Evolutionary conservation across 2,329 filamentous ascomycete species (phyloP).

Genomic region (Fusarium torreyae): DNA sequence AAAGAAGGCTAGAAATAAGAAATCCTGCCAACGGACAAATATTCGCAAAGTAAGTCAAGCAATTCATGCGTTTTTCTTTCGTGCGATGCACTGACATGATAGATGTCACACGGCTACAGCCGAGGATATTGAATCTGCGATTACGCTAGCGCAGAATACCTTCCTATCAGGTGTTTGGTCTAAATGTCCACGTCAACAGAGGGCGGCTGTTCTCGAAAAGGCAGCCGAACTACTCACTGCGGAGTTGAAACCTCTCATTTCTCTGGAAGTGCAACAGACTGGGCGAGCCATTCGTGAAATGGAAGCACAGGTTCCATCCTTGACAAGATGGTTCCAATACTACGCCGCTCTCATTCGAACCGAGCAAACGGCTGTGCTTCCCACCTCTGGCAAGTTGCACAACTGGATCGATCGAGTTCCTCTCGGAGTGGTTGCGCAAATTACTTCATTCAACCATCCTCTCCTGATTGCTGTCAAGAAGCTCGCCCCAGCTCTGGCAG

Average conservation of each 20-base stretch:
- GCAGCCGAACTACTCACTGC: slow-evolving; percentile 68
- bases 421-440: slow-evolving; percentile 70
- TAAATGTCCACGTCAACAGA: slow-evolving; percentile 67
- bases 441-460: slow-evolving; percentile 73
- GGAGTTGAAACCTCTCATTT: slow-evolving; percentile 70
- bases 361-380: slow-evolving; percentile 76
- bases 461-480: slow-evolving; percentile 73
- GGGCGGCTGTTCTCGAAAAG: slow-evolving; percentile 74
- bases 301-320: slow-evolving; percentile 76
- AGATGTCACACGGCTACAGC: slow-evolving; percentile 51
- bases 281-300: slow-evolving; percentile 79
- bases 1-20: too few species aligned
- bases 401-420: slow-evolving; percentile 70
- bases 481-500: slow-evolving; percentile 71
- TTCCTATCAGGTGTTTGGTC: slow-evolving; percentile 79
- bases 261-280: slow-evolving; percentile 76
- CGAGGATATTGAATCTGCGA: slow-evolving; percentile 49
- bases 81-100: too few species aligned
- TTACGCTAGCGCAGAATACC: slow-evolving; percentile 70
- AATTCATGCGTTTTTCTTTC: too few species aligned
- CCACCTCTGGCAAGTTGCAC: slow-evolving; percentile 73
- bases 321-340: slow-evolving; percentile 80
- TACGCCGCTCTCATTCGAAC: slow-evolving; percentile 78
- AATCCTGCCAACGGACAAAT: too few species aligned
- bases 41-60: too few species aligned